phyloP scores from a whole-genome alignment of 1,284 basidiomycete species.

The Ustilago trichophora region DNA sequence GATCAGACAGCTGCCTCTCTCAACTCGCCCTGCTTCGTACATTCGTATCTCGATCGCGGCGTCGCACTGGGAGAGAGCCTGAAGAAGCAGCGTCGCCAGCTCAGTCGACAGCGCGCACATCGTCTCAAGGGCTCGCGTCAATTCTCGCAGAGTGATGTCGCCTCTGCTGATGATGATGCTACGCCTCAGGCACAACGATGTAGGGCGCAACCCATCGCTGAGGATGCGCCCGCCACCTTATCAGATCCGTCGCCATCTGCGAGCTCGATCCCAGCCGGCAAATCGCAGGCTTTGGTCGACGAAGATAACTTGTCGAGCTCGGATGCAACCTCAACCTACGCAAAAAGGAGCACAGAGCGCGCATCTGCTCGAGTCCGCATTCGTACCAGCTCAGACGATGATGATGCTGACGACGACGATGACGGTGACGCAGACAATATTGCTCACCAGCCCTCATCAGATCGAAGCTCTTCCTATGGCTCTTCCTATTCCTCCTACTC shows the following conservation, averaged over 20 bases:
- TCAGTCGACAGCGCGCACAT: constrained; percentile 22
- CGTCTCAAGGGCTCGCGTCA: constrained; percentile 3
- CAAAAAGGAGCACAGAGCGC: constrained; percentile 7
- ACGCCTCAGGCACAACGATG: constrained; percentile 1
- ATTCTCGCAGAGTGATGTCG: constrained; percentile 21
- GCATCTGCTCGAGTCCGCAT: constrained; percentile 24
- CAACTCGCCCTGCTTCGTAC: constrained; percentile 56
- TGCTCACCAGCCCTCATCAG: constrained; percentile 32
- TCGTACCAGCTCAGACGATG: constrained; percentile 37
- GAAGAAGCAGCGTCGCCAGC: constrained; percentile 42
- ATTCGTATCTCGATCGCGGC: constrained; percentile 51
- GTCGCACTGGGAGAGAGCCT: constrained; percentile 43
- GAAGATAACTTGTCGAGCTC: constrained; percentile 15
- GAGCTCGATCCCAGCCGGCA: not conserved
- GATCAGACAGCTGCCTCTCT: constrained; percentile 18
- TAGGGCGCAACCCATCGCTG: not conserved
- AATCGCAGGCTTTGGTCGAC: not conserved
- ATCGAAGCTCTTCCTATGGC: constrained; percentile 27
- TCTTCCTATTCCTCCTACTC: constrained; percentile 42
- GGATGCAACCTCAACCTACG: constrained; percentile 15
- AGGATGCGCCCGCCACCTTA: not conserved
- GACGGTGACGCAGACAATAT: constrained; percentile 29
- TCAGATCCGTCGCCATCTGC: not conserved
- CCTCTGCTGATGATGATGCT: constrained; percentile 26
- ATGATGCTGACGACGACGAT: constrained; percentile 39